These are phyloP conservation scores for Salvia sclarea DNA, from an alignment of 305 asterid species.

Conservation along the genomic window DNA sequence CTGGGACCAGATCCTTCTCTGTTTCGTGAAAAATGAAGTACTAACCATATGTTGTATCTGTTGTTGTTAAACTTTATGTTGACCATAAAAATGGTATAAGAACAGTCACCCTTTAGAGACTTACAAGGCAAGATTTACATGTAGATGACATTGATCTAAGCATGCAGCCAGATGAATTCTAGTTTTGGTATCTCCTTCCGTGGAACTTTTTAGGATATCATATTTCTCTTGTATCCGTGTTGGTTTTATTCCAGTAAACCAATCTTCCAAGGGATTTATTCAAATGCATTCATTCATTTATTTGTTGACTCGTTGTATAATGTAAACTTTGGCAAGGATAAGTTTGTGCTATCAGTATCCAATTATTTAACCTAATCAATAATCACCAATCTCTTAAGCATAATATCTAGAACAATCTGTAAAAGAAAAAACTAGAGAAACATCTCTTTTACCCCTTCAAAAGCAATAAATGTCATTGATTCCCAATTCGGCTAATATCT, in stretches of 20 bases:
- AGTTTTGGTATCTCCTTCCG: too few relatives aligned
- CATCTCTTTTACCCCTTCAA: too few relatives aligned
- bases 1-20: not conserved
- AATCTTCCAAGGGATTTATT: not conserved
- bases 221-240: not conserved
- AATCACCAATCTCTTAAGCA: not conserved
- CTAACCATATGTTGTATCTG: slow-evolving; percentile 12
- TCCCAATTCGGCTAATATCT: too few relatives aligned
- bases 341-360: too few relatives aligned
- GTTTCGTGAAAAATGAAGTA: not conserved
- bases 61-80: not conserved
- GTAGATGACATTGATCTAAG: too few relatives aligned
- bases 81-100: not conserved
- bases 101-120: slow-evolving; percentile 11
- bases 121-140: not conserved
- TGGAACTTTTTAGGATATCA: not conserved
- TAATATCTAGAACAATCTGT: not conserved
- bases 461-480: too few relatives aligned
- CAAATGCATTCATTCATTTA: too few relatives aligned
- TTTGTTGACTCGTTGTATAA: too few relatives aligned
- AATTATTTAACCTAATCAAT: not conserved
- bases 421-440: too few relatives aligned
- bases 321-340: too few relatives aligned
- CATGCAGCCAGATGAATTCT: too few relatives aligned
- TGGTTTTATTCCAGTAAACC: not conserved